phyloP scores from a whole-genome alignment of 2,329 filamentous ascomycete species.

The Xylariales sp. region DNA sequence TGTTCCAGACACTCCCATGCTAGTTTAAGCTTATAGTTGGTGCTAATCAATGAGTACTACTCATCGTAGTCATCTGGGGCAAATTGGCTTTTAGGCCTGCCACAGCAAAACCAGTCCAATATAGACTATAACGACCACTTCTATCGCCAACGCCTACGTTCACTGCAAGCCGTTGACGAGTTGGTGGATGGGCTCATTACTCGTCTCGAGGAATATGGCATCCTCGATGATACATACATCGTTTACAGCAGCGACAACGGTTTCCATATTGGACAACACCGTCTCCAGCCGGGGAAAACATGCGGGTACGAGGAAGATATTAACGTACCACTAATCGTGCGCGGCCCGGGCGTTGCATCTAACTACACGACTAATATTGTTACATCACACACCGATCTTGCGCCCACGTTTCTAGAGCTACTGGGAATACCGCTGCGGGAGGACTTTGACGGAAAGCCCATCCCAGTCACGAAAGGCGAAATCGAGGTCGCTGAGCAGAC shows the following conservation, averaged over 20 bases:
- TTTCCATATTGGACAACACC: conserved; percentile 68
- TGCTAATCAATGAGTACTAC: conserved; percentile 9
- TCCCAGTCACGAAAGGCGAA: conserved; percentile 54
- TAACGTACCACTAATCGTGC: conserved; percentile 68
- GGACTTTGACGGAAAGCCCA: conserved; percentile 64
- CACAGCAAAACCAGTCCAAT: conserved; percentile 55
- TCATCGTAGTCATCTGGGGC: conserved; percentile 46
- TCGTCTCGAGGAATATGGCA: conserved; percentile 61
- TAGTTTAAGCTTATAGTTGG: not conserved
- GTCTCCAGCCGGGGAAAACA: conserved; percentile 67
- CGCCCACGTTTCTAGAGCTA: conserved; percentile 63
- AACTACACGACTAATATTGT: conserved; percentile 58
- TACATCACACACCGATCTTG: conserved; percentile 67
- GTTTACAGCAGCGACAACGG: conserved; percentile 70
- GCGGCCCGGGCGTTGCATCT: conserved; percentile 65
- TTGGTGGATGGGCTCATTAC: conserved; percentile 58
- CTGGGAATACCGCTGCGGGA: conserved; percentile 54
- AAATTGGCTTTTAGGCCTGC: conserved; percentile 59
- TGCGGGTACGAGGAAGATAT: conserved; percentile 70
- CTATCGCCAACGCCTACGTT: conserved; percentile 63
- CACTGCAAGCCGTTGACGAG: conserved; percentile 67
- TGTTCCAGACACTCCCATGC: not conserved
- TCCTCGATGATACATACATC: conserved; percentile 71
- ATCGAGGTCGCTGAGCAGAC: conserved; percentile 36
- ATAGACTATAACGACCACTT: conserved; percentile 62